These are phyloP conservation scores for Jackrogersella minutella DNA, from an alignment of 495 filamentous ascomycete genomes.

Conservation along the genomic window DNA sequence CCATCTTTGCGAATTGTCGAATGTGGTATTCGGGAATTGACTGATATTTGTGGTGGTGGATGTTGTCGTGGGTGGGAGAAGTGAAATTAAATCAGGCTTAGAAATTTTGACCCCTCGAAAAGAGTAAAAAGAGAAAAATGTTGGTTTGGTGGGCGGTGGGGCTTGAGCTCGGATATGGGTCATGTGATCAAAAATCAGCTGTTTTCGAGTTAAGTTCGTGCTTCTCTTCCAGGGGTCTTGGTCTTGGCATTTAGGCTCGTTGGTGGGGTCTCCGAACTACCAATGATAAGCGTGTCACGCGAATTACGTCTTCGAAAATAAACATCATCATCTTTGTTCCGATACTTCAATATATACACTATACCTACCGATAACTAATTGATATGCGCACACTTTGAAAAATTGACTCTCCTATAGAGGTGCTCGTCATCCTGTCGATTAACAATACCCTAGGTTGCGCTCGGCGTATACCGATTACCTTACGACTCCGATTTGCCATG, in stretches of 20 bases:
- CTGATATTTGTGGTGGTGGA: conserved; percentile 17
- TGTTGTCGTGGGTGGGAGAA: conserved; percentile 24
- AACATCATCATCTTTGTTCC: conserved; percentile 15
- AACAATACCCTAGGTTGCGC: conserved; percentile 46
- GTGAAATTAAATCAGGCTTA: conserved; percentile 1
- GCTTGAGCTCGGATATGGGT: conserved; percentile 23
- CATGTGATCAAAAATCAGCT: conserved; percentile 36
- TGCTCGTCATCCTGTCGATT: conserved; percentile 40
- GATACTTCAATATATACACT: not conserved
- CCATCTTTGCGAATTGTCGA: conserved; percentile 71
- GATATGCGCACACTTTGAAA: not conserved
- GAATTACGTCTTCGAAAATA: not conserved
- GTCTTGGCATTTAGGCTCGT: conserved; percentile 6
- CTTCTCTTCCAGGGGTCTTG: conserved; percentile 35
- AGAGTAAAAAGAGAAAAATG: conserved; percentile 32
- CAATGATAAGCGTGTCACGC: not conserved
- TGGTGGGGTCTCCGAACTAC: not conserved
- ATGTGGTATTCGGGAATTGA: conserved; percentile 33
- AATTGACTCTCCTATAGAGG: not conserved
- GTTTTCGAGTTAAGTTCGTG: conserved; percentile 47
- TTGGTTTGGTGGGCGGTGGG: conserved; percentile 33
- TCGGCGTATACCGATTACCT: conserved; percentile 45
- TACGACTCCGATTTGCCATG: conserved; percentile 44
- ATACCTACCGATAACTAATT: not conserved
- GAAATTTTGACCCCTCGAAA: conserved; percentile 38